Evolutionary conservation across 1,284 basidiomycete genomes (phyloP), one percentile per base, ranked within the genome.

Genomic region (Bjerkandera adusta): DNA sequence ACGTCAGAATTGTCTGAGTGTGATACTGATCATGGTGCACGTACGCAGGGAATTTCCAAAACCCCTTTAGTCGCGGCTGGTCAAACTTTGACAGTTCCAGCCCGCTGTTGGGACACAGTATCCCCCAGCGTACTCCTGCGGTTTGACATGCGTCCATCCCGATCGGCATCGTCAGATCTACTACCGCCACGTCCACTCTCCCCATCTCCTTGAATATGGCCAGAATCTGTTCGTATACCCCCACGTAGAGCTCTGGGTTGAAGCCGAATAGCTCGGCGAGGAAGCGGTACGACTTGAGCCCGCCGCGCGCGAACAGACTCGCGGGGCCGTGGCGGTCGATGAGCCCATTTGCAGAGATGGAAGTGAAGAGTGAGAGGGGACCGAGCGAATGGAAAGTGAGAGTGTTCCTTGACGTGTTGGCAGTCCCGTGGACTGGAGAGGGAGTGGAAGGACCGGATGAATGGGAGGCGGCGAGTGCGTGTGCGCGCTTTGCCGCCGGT

Each of bases 41-140:
- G n/a, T 47, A 53, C 51, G 51, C 44, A 24, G 51, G 51, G 29
- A 42, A 34, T 20, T 50, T 44, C 51, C 51, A 53, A 18, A 53
- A 48, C 2, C 51, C 51, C 38, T 44, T 41, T 10, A 53, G 32
- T 11, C 32, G 35, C 13, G 51, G 51, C 30, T 53, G 51, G 4
- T 44, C 24, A 15, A 36, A 34, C 42, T 48, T 53, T 15, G 40
- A 36, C 16, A 53, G 32, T 37, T 53, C 51, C 8, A 53, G 16
- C 16, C 36, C 48, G 22, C 41, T 53, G 32, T 53, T 53, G 3
- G 51, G 51, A 26, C 48, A 51, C 2, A 51, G 33, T 16, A 51
- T 26, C 8, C 50, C 50, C 50, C 50, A 51, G 11, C 24, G 35
- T 3, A 51, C 43, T 15, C 40, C 39, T 6, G 37, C 42, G 13